phyloP scores from a whole-genome alignment of 768 basidiomycete species.

The Suillus cothurnatus region DNA sequence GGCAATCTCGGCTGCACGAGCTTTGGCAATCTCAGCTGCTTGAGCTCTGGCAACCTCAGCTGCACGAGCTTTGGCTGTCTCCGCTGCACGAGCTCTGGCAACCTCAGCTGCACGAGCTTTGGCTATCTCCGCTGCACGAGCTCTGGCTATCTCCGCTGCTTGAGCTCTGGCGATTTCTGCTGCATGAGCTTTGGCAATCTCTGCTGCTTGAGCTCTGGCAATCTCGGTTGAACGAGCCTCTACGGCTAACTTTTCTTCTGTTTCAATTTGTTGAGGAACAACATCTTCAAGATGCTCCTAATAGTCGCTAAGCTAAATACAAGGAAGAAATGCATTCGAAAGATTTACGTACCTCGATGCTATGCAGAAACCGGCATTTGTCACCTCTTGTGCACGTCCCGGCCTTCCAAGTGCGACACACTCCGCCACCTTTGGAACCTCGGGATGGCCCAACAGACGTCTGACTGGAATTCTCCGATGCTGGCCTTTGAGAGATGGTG shows the following conservation, averaged over 20 bases:
- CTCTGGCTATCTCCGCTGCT: not conserved
- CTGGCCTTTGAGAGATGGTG: not conserved
- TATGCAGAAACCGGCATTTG: slow-evolving; percentile 38
- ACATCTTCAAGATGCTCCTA: not conserved
- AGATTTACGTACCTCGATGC: slow-evolving; percentile 29
- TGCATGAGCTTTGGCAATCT: not conserved
- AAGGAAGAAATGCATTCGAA: not conserved
- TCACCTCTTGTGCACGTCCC: slow-evolving; percentile 40
- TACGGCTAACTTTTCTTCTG: not conserved
- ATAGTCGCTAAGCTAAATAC: not conserved
- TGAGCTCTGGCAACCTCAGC: not conserved
- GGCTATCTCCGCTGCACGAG: slow-evolving; percentile 1
- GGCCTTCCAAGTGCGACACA: slow-evolving; percentile 37
- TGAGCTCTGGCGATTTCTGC: not conserved
- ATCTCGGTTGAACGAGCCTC: not conserved
- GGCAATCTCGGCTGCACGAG: not conserved
- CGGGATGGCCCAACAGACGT: slow-evolving; percentile 15
- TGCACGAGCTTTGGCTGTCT: slow-evolving; percentile 3
- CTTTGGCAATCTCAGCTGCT: not conserved
- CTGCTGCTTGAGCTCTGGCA: not conserved
- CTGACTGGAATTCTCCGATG: slow-evolving; percentile 1
- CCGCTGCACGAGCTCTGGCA: not conserved
- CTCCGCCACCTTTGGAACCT: slow-evolving; percentile 21
- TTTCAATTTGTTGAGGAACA: not conserved
- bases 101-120: not conserved